These are phyloP conservation scores for Vitellaria paradoxa DNA, from an alignment of 179 eudicot genomes.

Conservation along the genomic window DNA sequence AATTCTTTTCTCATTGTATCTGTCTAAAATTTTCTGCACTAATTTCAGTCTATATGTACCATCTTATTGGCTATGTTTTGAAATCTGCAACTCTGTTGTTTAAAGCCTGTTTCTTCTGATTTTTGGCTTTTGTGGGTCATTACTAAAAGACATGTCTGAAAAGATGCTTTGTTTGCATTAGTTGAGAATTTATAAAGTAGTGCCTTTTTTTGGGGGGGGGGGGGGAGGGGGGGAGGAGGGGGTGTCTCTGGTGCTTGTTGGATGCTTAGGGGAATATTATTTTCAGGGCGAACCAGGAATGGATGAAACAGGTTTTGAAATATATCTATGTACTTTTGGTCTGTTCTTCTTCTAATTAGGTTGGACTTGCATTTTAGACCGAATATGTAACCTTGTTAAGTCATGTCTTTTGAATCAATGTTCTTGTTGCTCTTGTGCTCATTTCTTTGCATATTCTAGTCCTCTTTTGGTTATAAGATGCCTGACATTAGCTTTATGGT, in stretches of 20 bases:
- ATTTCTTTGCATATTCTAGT: constrained; percentile 9
- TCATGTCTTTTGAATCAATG: not conserved
- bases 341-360: not conserved
- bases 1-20: no score
- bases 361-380: not conserved
- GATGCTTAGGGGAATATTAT: not conserved
- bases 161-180: not conserved
- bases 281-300: no score
- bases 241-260: not conserved
- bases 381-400: not conserved
- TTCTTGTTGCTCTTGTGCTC: not conserved
- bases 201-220: not conserved
- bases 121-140: not conserved
- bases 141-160: not conserved
- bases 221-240: no score
- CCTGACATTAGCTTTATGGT: not conserved
- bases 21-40: not conserved
- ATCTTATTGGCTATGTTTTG: not conserved
- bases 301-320: not conserved
- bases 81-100: not conserved
- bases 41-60: not conserved
- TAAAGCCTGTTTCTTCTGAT: not conserved
- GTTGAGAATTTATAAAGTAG: not conserved
- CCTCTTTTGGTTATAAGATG: not conserved
- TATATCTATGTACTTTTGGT: not conserved